Evolutionary conservation across 805 yeast species (phyloP), one percentile per base, ranked within the genome.

Genomic region (Metschnikowia chrysomelidarum): DNA sequence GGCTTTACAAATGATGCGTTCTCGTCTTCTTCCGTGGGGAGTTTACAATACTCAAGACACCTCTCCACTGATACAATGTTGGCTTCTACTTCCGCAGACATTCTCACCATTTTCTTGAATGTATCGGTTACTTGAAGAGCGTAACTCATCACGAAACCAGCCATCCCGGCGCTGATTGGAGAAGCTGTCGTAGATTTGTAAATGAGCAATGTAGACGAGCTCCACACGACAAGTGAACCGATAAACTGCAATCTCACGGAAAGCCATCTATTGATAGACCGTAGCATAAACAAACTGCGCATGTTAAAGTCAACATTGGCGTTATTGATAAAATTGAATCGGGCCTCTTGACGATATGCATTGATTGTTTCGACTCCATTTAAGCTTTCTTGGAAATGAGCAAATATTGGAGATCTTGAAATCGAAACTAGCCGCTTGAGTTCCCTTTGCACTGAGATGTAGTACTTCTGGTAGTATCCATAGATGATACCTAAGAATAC

Each of bases 361-460:
- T 82, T 69, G 37, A 88, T 79, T 1, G 94, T 88, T 30, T 78
- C 77, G 15, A 82, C 75, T 9, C 96, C 96, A 20, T 71, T 73
- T 31, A 88, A 61, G 2, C 88, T 79, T 53, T 88, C 96, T 53
- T 85, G 89, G 44, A 88, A 71, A 47, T 83, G 87, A 81, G 47
- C 37, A 12, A 32, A 43, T 11, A 36, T 35, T 9, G 77, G 72
- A 24, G 87, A 82, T 52, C 72, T 82, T 30, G 85, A 78, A 46
- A 82, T 83, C 38, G 84, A 83, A 51, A 63, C 85, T 38, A 63
- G 66, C 15, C 83, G 76, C 34, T 80, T 38, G 16, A 44, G 34
- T 19, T 46, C 98, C 1, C 67, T 87, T 29, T 88, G 96, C 10
- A 93, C 88, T 59, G 93, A 93, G 59, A 96, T 72, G 56, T 83